A percentile compares a stretch with the other conserved stretches of the same genome.
Conservation (phyloP, 2,329 filamentous ascomycete genomes). For the Neobulgaria alba region DNA sequence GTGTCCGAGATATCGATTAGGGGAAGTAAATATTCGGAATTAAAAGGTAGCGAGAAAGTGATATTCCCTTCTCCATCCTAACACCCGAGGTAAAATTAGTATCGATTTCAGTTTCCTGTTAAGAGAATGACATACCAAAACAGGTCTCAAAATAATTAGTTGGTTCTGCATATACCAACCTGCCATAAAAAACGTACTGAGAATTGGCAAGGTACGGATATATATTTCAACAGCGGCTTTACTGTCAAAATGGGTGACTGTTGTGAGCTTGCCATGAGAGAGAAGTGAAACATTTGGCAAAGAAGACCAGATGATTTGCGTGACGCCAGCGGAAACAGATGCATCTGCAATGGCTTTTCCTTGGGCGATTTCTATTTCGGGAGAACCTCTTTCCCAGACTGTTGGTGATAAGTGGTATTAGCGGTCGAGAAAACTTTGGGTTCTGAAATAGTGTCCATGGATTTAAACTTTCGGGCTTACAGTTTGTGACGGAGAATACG, state of each 20-base stretch:
- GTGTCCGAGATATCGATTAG: too few relatives aligned
- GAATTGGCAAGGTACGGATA: slow-evolving; percentile 32
- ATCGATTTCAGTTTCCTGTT: too few relatives aligned
- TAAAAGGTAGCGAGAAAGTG: too few relatives aligned
- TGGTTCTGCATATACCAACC: slow-evolving; percentile 21
- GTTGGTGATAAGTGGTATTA: too few relatives aligned
- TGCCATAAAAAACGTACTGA: slow-evolving; percentile 37
- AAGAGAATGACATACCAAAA: slow-evolving; percentile 1
- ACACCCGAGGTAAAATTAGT: neutral
- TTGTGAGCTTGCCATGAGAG: slow-evolving; percentile 29
- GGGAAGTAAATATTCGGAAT: too few relatives aligned
- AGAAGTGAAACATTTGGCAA: slow-evolving; percentile 31
- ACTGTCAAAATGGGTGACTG: slow-evolving; percentile 29
- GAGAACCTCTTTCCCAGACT: slow-evolving; percentile 1
- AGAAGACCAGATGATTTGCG: slow-evolving; percentile 37
- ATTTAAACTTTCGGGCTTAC: too few relatives aligned
- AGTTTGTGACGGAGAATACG: too few relatives aligned
- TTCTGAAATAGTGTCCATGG: too few relatives aligned
- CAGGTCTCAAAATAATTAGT: neutral
- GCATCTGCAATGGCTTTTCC: slow-evolving; percentile 38
- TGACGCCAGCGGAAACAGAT: slow-evolving; percentile 31
- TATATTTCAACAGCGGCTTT: slow-evolving; percentile 30
- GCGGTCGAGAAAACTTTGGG: too few relatives aligned
- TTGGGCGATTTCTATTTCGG: slow-evolving; percentile 11
- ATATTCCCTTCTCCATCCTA: slow-evolving; percentile 26